phyloP scores from a whole-genome alignment of 2,329 filamentous ascomycete genomes.

The Penicillium sp. region DNA sequence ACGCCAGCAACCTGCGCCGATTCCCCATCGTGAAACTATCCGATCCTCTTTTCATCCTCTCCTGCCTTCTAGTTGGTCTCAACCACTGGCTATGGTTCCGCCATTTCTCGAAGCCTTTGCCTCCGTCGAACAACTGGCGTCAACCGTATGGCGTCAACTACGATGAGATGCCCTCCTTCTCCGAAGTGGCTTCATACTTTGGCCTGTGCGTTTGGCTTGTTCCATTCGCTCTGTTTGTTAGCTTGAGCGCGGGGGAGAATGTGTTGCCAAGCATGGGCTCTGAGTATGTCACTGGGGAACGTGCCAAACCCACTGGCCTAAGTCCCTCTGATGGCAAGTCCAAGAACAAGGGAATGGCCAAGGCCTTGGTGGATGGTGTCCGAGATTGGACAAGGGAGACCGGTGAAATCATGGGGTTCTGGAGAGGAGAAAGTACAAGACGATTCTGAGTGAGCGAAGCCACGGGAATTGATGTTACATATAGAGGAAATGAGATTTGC shows the following conservation, averaged over 20 bases:
- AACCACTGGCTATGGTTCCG: constrained; percentile 98
- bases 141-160: constrained; percentile 44
- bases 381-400: constrained; percentile 61
- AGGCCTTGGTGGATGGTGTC: constrained; percentile 59
- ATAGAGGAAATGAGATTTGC: constrained; percentile 4
- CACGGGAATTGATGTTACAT: constrained; percentile 3
- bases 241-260: constrained; percentile 89
- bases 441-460: constrained; percentile 32
- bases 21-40: constrained; percentile 78
- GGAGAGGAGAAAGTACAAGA: constrained; percentile 58
- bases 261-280: constrained; percentile 89
- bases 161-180: constrained; percentile 69
- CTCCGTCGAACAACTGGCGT: constrained; percentile 38
- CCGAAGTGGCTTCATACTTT: constrained; percentile 93
- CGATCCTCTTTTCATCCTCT: constrained; percentile 80
- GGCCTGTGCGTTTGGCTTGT: constrained; percentile 96
- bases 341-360: constrained; percentile 60
- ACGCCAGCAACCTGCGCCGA: constrained; percentile 77
- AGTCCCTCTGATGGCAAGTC: constrained; percentile 38
- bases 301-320: constrained; percentile 22
- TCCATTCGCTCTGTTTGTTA: constrained; percentile 92
- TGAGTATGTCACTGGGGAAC: constrained; percentile 62
- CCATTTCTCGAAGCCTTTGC: constrained; percentile 72
- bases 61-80: constrained; percentile 77
- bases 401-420: constrained; percentile 61